phyloP scores from a whole-genome alignment of 805 yeast species.

The Candida corydali region DNA sequence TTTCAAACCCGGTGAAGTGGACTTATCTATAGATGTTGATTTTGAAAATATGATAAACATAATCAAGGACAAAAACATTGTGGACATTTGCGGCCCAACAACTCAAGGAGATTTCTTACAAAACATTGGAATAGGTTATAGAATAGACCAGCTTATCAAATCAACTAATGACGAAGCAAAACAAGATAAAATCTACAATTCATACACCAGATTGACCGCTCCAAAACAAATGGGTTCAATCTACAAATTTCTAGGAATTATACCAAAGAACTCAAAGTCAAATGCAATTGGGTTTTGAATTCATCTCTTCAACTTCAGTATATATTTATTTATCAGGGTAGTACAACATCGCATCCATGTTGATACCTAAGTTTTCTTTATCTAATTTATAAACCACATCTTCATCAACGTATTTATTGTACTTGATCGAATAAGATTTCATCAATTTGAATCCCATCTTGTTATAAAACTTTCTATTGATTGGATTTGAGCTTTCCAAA shows the following conservation, averaged over 20 bases:
- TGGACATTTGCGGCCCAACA: slow-evolving; percentile 48
- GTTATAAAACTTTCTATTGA: slow-evolving; percentile 49
- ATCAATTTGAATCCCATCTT: slow-evolving; percentile 46
- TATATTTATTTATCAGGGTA: slow-evolving; percentile 1
- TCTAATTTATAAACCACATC: slow-evolving; percentile 6
- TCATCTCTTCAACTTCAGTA: not conserved
- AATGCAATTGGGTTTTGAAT: slow-evolving; percentile 45
- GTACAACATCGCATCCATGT: slow-evolving; percentile 12
- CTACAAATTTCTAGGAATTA: slow-evolving; percentile 66
- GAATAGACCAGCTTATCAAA: slow-evolving; percentile 57
- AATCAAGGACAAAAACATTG: slow-evolving; percentile 6
- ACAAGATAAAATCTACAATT: slow-evolving; percentile 48
- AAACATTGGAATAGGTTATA: slow-evolving; percentile 66
- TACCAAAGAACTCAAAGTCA: slow-evolving; percentile 46
- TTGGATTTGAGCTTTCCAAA: slow-evolving; percentile 54
- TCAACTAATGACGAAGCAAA: slow-evolving; percentile 36
- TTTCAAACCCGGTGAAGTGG: slow-evolving; percentile 72
- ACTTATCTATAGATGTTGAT: slow-evolving; percentile 81
- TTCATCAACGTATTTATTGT: slow-evolving; percentile 7
- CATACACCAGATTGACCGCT: slow-evolving; percentile 62
- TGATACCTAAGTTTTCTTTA: slow-evolving; percentile 8
- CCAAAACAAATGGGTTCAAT: slow-evolving; percentile 71
- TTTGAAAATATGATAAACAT: slow-evolving; percentile 49
- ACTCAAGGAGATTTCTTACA: slow-evolving; percentile 81
- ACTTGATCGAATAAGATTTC: slow-evolving; percentile 20